Base-by-base conservation (phyloP, 2,329 filamentous ascomycete species). In the Epichloe aotearoae region DNA sequence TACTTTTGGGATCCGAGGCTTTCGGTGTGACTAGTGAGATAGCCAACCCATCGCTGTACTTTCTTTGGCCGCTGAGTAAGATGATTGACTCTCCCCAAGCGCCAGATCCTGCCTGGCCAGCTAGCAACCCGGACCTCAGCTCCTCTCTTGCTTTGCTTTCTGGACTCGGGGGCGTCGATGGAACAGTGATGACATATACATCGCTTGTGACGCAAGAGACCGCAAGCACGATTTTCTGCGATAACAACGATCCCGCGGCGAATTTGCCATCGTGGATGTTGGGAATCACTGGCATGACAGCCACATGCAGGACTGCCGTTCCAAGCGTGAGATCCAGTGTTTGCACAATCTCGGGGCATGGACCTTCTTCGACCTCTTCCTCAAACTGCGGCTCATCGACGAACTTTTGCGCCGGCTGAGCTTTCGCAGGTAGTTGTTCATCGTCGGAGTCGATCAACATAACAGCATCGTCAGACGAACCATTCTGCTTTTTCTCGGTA, bases 391-490 rank as follows among this genome's bases (percentile, higher is more conserved):
- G 75, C 51, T 73, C 74, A 59, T 82, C 77, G 50, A 74, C 70
- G 51, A 67, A 70, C n/a, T 62, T 61, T 11, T 58, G 55, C 37
- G 58, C 46, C 42, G 54, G 54, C 54, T 65, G 57, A 47, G 65
- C 56, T 47, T 70, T 66, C 17, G 66, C 53, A 2, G 67, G 56
- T 2, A 66, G 59, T 30, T 72, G 72, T 33, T 82, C 79, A 7
- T 81, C 77, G 56, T 83, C 80, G 1, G 77, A 82, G 58, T 83
- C 80, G 50, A 83, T 73, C 15, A 82, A 71, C 74, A 83, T 82
- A 30, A 83, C 70, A 4, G 73, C 68, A 58, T 80, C 77, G 17
- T 74, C 72, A 3, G 62, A 60, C 0, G 66, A 57, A 12, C 79
- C 79, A 55, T 82, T 82, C 45, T 71, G 69, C 55, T 76, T 78